Evolutionary conservation across 805 yeast genomes (phyloP), one percentile per base, ranked within the genome.

Genomic region (Metschnikowia anglica): DNA sequence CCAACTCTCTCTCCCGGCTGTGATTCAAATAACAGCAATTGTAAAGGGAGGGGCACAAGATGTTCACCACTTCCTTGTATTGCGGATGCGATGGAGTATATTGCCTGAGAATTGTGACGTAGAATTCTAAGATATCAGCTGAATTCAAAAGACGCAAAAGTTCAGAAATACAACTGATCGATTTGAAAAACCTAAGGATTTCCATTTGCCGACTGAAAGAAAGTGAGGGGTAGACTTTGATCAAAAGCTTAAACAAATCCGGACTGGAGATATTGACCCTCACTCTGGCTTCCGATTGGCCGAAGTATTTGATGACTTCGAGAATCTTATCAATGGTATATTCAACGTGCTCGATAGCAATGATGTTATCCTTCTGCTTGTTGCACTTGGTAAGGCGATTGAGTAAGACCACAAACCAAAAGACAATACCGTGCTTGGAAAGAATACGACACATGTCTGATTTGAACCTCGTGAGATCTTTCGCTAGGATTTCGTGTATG

Each of bases 11-110:
- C 49, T 77, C 81, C 10, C 73, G 57, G 1, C 54, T 42, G 43
- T 68, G 69, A 47, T 72, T 74, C 45, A 78, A 63, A 30, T 76
- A 70, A 49, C 83, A 76, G 44, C 76, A 67, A 48, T 77, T 76
- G 63, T 73, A 77, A 30, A 79, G 52, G 0, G 73, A 64, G 0
- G 80, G 82, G 39, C 77, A 66, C 5, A 74, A 58, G 24, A 71
- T 63, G 45, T 73, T 74, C 21, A 70, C 62, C 11, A 70, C 62
- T 38, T 70, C 74, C 40, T 65, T 69, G 52, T 59, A 69, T 39
- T 63, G 62, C 3, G 43, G 47, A 7, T 56, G 53, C 1, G 59
- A 28, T 4, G 73, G 68, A 1, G 61, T 48, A 47, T 61, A 58
- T 13, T 39, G 46, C 38, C 54, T 53, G 34, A 71, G 47, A 26